Evolutionary conservation across 345 rosid genomes (phyloP), one percentile per base, ranked within the genome.

Genomic region (Acer campestre): DNA sequence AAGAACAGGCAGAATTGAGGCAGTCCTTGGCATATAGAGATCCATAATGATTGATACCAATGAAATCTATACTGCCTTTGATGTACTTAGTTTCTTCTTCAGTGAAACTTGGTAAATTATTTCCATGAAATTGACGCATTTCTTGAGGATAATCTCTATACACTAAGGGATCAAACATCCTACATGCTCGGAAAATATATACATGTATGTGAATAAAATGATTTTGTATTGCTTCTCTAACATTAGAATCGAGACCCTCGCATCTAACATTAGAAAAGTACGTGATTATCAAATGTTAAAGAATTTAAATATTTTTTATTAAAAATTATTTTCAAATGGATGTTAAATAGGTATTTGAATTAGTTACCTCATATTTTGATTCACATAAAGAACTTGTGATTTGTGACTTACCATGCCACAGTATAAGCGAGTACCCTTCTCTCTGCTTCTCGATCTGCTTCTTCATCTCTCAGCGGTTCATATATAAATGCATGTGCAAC

Each of bases 21-120:
- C 89, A 88, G 70, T 88, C 89, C 79, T 75, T 85, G 73, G 86
- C 89, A 44, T 88, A 84, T 62, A 84, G 67, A 29, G 85, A 74
- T 51, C 82, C 23, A 70, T 84, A 84, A 74, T 85, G 89, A 77
- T 86, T 88, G 25, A 85, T 61, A 44, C 83, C 91, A 49, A 88
- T 84, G 80, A 84, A 88, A 63, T 88, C 89, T 10, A 75, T 56
- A 69, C 91, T 84, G 71, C 87, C 91, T 67, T 82, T 85, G 20
- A 88, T 53, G 44, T 59, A 77, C 61, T 73, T 67, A 14, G 56
- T 67, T 79, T 86, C 87, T 53, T 80, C 81, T 0, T 18, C 20
- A 7, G 82, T 62, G 74, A 84, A 88, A 16, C 69, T 75, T 20
- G 87, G 91, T 55, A 86, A 73, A 42, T 77, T 79, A 55, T 56